These are phyloP conservation scores for Suillus americanus DNA, from an alignment of 768 basidiomycete genomes.

Conservation along the genomic window DNA sequence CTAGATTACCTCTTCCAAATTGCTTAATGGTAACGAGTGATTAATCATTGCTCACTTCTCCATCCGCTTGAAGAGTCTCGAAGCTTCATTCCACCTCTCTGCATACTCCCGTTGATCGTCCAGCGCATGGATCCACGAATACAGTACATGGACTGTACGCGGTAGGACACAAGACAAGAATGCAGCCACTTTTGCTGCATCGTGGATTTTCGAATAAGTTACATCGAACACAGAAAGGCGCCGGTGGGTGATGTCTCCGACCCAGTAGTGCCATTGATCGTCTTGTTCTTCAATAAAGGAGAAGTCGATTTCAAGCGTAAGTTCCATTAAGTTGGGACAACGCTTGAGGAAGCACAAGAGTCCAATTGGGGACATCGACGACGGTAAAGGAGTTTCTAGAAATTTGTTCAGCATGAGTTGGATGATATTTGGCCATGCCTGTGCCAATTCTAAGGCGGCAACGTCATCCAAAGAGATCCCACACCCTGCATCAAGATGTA, in stretches of 20 bases:
- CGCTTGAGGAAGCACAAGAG: slow-evolving; percentile 20
- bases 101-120: slow-evolving; percentile 13
- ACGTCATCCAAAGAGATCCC: slow-evolving; percentile 20
- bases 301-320: slow-evolving; percentile 25
- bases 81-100: slow-evolving; percentile 25
- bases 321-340: slow-evolving; percentile 9
- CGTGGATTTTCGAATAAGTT: slow-evolving; percentile 18
- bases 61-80: slow-evolving; percentile 18
- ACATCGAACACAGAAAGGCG: slow-evolving; percentile 7
- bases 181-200: slow-evolving; percentile 20
- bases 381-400: not conserved
- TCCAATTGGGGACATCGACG: slow-evolving; percentile 16
- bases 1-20: not conserved
- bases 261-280: not conserved
- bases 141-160: slow-evolving; percentile 9
- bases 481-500: slow-evolving; percentile 20
- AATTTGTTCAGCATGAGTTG: not conserved
- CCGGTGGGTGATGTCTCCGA: not conserved
- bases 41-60: not conserved
- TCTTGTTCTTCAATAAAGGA: slow-evolving; percentile 16
- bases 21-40: not conserved
- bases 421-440: slow-evolving; percentile 16
- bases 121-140: slow-evolving; percentile 12
- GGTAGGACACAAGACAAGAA: slow-evolving; percentile 29
- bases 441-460: slow-evolving; percentile 17